phyloP scores from a whole-genome alignment of 202 grass and related monocot genomes.

The Eragrostis tef region DNA sequence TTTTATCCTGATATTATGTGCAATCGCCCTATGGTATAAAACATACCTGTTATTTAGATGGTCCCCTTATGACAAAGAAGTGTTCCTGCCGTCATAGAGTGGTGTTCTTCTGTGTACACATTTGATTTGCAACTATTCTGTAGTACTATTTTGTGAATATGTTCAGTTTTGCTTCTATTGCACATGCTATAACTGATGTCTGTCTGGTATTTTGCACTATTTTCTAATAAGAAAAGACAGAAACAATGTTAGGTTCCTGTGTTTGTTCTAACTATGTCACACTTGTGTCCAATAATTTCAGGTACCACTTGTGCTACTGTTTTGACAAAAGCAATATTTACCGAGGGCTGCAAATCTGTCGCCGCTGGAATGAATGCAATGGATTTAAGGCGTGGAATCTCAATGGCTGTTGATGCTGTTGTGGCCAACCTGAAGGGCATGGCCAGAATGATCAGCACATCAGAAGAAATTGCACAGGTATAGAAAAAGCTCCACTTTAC shows the following conservation, averaged over 20 bases:
- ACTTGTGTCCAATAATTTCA: conserved; percentile 38
- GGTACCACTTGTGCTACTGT: conserved; percentile 93
- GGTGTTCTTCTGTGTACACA: neutral
- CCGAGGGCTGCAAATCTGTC: conserved; percentile 87
- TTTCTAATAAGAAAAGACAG: neutral
- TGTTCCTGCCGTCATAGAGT: neutral
- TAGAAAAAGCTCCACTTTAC: neutral
- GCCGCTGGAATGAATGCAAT: conserved; percentile 94
- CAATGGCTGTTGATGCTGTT: conserved; percentile 92
- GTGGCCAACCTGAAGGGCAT: conserved; percentile 78
- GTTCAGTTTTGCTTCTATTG: neutral
- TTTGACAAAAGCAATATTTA: conserved; percentile 84
- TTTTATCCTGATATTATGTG: neutral
- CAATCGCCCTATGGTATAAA: neutral
- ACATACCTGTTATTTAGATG: neutral
- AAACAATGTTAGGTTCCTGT: neutral
- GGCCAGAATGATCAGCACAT: conserved; percentile 89
- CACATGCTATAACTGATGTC: neutral
- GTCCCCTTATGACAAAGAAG: neutral
- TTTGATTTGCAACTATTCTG: neutral
- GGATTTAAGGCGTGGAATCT: conserved; percentile 89
- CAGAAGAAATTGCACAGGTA: conserved; percentile 91
- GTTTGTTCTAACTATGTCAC: neutral
- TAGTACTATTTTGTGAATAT: neutral
- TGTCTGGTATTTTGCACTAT: neutral